Evolutionary conservation across 1,284 basidiomycete species (phyloP).

Genomic region (Termitomyces sp.): DNA sequence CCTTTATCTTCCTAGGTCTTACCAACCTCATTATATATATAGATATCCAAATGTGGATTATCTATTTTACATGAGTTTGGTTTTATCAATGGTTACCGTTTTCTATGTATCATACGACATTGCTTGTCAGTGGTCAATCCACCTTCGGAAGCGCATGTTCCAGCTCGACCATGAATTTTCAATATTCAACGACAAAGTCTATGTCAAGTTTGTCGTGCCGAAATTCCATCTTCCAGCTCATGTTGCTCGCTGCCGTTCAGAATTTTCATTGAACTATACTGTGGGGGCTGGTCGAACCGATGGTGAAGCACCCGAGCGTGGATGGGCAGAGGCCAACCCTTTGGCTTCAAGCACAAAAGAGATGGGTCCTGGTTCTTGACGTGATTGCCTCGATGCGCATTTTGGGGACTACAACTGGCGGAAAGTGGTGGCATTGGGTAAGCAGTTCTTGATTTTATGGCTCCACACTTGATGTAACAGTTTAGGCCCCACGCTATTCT

Average conservation of each 20-base stretch:
- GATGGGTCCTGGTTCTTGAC: conserved; percentile 26
- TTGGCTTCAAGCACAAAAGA: conserved; percentile 24
- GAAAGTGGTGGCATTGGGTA: conserved; percentile 21
- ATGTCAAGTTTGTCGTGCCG: conserved; percentile 13
- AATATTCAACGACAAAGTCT: background rate
- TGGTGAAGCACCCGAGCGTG: conserved; percentile 26
- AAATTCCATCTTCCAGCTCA: conserved; percentile 24
- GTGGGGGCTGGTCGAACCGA: conserved; percentile 21
- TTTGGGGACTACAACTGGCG: conserved; percentile 23
- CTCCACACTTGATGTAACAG: background rate
- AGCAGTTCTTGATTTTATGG: conserved; percentile 1
- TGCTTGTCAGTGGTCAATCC: conserved; percentile 26
- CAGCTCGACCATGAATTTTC: conserved; percentile 7
- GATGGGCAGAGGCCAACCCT: conserved; percentile 23
- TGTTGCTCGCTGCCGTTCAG: conserved; percentile 16
- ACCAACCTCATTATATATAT: too few relatives aligned
- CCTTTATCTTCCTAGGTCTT: too few relatives aligned
- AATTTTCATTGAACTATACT: conserved; percentile 23
- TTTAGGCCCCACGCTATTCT: conserved; percentile 7
- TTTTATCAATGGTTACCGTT: background rate
- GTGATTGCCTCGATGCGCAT: conserved; percentile 25
- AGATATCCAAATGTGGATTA: conserved; percentile 35
- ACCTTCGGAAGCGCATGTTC: conserved; percentile 13
- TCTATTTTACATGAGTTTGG: conserved; percentile 4
- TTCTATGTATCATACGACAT: conserved; percentile 28